Base-by-base conservation (phyloP, 2,329 filamentous ascomycete species). In the Microdochium trichocladiopsis region DNA sequence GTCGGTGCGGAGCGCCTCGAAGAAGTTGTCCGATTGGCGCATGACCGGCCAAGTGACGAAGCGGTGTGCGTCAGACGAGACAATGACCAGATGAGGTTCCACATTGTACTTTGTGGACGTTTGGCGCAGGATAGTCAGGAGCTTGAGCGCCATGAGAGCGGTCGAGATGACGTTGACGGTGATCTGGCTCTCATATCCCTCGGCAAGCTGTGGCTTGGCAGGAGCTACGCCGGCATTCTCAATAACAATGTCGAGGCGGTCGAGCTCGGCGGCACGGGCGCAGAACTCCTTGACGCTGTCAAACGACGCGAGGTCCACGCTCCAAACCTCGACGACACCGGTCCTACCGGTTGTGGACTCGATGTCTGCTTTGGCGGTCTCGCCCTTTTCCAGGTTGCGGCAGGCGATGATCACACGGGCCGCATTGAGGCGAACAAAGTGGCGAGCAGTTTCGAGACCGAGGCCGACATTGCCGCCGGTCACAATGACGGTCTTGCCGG, bases 151-250 rank as follows among this genome's bases (percentile, higher is more conserved):
- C 51, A 79, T 63, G 25, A 79, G 61, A 33, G 73, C 71, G 0
- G 72, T 78, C 2, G 67, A 68, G 33, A 79, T 62, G 18, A 77
- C 70, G 57, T 79, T 79, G 47, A 78, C 68, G 3, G 70, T 72
- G 49, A 77, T 59, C 25, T 63, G 71, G 21, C 58, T 59, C 58
- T 76, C 74, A 47, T 69, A 63, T 2, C 70, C 73, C 51, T 72
- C 69, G 14, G 63, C 52, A 45, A 63, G 51, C n/a, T 57, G 53
- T 12, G 33, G 33, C 37, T 52, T 48, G 14, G 51, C 45, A 16
- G 55, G 52, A 4, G 61, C 58, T 1, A 71, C 51, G 18, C 61
- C 65, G 11, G 72, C 72, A 47, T 74, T 76, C 47, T 66, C 62
- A n/a, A 76, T 53, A 1, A 76, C 52, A 9, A 65, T 63, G 51